These are phyloP conservation scores for Paraphoma sp. DNA, from an alignment of 2,329 filamentous ascomycete species.

Conservation along the genomic window DNA sequence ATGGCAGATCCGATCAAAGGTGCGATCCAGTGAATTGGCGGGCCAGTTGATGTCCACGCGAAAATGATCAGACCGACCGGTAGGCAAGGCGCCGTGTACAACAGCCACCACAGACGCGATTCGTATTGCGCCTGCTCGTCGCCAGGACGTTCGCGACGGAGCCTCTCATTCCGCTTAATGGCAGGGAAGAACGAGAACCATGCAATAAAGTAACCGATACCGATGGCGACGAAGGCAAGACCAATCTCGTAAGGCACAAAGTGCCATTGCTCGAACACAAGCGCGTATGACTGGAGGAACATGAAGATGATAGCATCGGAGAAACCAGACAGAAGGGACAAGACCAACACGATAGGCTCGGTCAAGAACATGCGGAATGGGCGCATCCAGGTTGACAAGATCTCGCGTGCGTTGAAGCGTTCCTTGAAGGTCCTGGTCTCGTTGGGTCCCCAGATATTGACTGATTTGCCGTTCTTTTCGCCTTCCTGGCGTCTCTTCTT, in stretches of 20 bases:
- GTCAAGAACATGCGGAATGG: slow-evolving; percentile 79
- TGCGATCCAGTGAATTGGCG: slow-evolving; percentile 71
- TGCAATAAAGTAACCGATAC: slow-evolving; percentile 69
- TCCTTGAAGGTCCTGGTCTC: slow-evolving; percentile 61
- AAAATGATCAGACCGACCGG: slow-evolving; percentile 76
- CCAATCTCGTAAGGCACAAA: slow-evolving; percentile 66
- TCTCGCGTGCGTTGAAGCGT: slow-evolving; percentile 47
- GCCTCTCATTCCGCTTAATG: slow-evolving; percentile 49
- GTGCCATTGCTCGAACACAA: slow-evolving; percentile 73
- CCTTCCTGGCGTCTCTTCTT: slow-evolving; percentile 73
- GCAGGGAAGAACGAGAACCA: slow-evolving; percentile 67
- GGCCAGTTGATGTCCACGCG: slow-evolving; percentile 72
- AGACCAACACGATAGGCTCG: slow-evolving; percentile 74
- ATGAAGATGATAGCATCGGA: slow-evolving; percentile 81
- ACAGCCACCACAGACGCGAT: slow-evolving; percentile 69
- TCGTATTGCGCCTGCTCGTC: slow-evolving; percentile 45
- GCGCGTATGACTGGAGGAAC: slow-evolving; percentile 73
- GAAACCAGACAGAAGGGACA: slow-evolving; percentile 77
- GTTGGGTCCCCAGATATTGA: slow-evolving; percentile 75
- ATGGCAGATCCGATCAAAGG: slow-evolving; percentile 70
- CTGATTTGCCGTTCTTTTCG: slow-evolving; percentile 63
- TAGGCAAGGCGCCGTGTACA: slow-evolving; percentile 67
- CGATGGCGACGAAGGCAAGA: slow-evolving; percentile 65
- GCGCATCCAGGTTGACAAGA: slow-evolving; percentile 58
- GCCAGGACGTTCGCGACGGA: slow-evolving; percentile 35